Percentiles rank a stretch among this genome's conserved stretches.
Evolutionary conservation across 441 rosid genomes (phyloP).

Genomic region (Populus hybrid): DNA sequence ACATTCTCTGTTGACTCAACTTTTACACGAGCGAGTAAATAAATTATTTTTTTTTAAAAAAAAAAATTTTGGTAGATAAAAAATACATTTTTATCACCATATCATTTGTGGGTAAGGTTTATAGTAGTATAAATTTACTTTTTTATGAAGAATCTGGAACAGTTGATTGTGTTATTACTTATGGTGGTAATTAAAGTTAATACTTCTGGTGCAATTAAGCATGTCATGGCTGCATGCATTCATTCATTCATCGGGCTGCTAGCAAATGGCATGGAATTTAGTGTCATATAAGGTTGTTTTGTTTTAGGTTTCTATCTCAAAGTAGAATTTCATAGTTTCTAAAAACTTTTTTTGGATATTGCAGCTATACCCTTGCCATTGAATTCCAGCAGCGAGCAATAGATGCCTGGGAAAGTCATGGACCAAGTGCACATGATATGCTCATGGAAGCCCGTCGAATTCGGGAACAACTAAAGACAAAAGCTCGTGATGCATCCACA

Average conservation of each 20-base stretch:
- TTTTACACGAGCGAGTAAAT: neutral
- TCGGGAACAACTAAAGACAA: constrained; percentile 60
- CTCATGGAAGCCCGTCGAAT: constrained; percentile 56
- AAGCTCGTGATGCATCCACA: constrained; percentile 46
- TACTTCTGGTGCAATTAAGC: neutral
- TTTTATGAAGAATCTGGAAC: neutral
- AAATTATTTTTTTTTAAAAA: neutral
- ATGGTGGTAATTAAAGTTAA: neutral
- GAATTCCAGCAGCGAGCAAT: constrained; percentile 81
- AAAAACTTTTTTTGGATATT: constrained; percentile 16
- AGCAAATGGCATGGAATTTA: constrained; percentile 1
- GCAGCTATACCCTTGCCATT: constrained; percentile 76
- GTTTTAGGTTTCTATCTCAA: neutral
- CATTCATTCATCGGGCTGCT: neutral
- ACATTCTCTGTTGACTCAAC: neutral
- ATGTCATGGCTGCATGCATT: neutral
- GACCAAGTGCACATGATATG: constrained; percentile 64
- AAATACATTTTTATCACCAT: neutral
- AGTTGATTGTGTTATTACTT: neutral
- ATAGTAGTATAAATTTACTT: neutral
- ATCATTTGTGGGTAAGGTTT: neutral
- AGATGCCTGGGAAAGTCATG: constrained; percentile 88
- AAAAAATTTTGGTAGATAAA: neutral
- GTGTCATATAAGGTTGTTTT: neutral
- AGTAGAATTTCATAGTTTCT: neutral